Evolutionary conservation across 768 basidiomycete species (phyloP).

Genomic region (Phylloporus sp.): DNA sequence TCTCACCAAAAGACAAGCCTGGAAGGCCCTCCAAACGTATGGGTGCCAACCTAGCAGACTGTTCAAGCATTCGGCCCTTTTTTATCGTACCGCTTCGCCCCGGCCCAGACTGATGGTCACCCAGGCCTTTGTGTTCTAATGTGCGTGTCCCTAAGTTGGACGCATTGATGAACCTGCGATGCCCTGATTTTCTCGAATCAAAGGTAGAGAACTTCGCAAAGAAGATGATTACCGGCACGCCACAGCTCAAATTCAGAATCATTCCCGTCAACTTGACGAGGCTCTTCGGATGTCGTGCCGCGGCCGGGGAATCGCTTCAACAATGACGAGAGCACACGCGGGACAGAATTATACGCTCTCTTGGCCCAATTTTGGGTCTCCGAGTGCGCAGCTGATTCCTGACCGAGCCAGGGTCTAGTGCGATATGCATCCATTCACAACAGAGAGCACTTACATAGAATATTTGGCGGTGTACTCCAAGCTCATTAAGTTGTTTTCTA

Average conservation of each 20-base stretch:
- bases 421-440: neutral
- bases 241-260: neutral
- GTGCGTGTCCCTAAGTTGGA: neutral
- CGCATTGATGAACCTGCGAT: neutral
- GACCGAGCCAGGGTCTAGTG: neutral
- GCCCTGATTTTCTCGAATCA: neutral
- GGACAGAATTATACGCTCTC: constrained; percentile 6
- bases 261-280: neutral
- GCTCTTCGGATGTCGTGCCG: neutral
- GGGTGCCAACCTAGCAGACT: neutral
- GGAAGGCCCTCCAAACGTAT: neutral
- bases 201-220: neutral
- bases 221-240: constrained; percentile 2
- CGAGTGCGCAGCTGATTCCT: constrained; percentile 15
- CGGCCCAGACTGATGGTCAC: neutral
- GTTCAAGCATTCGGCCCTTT: neutral
- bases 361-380: constrained; percentile 10
- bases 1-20: neutral
- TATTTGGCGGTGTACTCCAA: constrained; percentile 60
- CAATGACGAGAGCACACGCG: constrained; percentile 3
- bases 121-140: neutral
- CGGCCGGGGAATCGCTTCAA: neutral
- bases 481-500: constrained; percentile 66
- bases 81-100: neutral
- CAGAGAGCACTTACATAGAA: constrained; percentile 45